Base-by-base conservation (phyloP, 768 basidiomycete species). In the Hortiboletus campestris region DNA sequence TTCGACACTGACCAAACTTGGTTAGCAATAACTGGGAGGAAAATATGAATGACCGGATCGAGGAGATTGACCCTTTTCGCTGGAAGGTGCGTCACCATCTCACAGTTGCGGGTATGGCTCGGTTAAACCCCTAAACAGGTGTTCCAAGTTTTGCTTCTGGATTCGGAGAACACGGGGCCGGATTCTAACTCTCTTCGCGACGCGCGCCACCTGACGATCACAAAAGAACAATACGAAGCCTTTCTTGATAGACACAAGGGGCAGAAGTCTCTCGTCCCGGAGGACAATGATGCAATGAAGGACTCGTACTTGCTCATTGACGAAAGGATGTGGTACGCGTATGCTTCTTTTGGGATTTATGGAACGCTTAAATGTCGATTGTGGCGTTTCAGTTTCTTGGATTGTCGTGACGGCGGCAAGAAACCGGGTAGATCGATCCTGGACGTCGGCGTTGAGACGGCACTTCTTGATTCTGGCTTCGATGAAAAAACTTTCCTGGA, bases 281-380 rank as follows among this genome's bases (percentile, higher is more conserved):
- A 76, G 51, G 63, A 67, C 52, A 76, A 76, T 49, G 63, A 72
- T 4, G 55, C 69, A 5, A 76, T 76, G 74, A 70, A 67, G 49
- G 73, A 74, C 48, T 75, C 74, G 2, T 75, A 75, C 52, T 55
- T 76, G 20, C 64, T 66, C 19, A 53, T 75, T 0, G 75, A 76
- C 53, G 75, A 76, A 60, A 46, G 60, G 11, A 75, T 74, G 73
- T 46, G 75, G 76, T 66, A 50, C 19, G 62, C 19, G 2, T 40
- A 7, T 13, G 6, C 25, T 25, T 7, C 9, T n/a, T 42, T 55
- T 43, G 41, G 20, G 7, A 25, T 16, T n/a, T 2, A 12, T 46
- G 17, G 8, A 40, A 20, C 19, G 19, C 16, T 6, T 1, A 17
- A 2, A 44, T 9, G 28, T 46, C n/a, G 4, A 10, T 38, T 2